Evolutionary conservation across 2,329 filamentous ascomycete genomes (phyloP), one percentile per base, ranked within the genome.

Genomic region (Teratosphaeria nubilosa): DNA sequence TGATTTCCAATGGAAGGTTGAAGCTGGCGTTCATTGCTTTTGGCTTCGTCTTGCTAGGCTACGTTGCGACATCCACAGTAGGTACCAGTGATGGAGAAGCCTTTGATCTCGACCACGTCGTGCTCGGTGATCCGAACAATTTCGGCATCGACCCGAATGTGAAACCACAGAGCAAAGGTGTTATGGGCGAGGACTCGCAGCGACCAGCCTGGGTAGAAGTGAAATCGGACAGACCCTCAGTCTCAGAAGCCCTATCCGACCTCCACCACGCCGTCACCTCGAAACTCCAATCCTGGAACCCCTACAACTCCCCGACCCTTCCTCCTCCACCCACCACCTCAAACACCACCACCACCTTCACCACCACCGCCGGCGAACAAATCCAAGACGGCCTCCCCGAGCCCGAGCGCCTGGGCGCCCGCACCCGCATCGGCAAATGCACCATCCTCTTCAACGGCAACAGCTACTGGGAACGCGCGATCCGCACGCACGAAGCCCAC

Each of bases 401-500:
- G 27, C 60, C 62, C 14, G 66, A 70, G 31, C 60, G 64, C 5
- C 65, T 71, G 5, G 69, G 69, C 11, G 67, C 67, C 9, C 63
- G 66, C 11, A 68, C 66, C 9, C 63, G 69, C 4, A 69, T 76
- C 10, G 74, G 70, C 20, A 75, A 73, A 32, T 70, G 73, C 31
- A 76, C 72, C 5, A 73, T 75, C 5, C 65, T 73, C 11, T 75
- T 75, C 59, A 71, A 72, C 22, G 63, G 68, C 48, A 69, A 72
- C 34, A 65, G 69, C 54, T 70, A 71, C 48, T 78, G 76, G 63
- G 71, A 75, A 52, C 70, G 72, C 41, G 74, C 74, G 0, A 64
- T 78, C 9, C 64, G 68, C 13, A 76, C 74, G 0, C 76, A 78
- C 59, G 65, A 74, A 16, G 60, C 69, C 5, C 75, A 78, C 59